Evolutionary conservation across 2,329 filamentous ascomycete genomes (phyloP).

Genomic region (Venturia aucupariae): DNA sequence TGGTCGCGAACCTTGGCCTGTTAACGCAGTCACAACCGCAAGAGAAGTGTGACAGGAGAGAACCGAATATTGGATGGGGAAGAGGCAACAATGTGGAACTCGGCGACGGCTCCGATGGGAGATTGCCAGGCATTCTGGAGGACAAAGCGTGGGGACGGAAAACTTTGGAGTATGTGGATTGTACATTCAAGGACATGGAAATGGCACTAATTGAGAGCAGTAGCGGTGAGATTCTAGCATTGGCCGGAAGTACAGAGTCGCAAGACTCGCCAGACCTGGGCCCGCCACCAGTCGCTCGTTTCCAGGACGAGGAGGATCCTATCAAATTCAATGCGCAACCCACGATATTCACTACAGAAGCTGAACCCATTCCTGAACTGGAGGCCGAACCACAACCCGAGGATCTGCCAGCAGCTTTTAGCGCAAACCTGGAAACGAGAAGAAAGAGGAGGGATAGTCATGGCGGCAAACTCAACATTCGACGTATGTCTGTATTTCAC

Average conservation of each 20-base stretch:
- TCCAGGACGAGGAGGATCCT: conserved; percentile 36
- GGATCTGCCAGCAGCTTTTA: conserved; percentile 28
- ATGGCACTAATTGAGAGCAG: conserved; percentile 5
- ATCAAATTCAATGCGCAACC: conserved; percentile 34
- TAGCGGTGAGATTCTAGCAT: conserved; percentile 38
- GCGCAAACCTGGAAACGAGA: conserved; percentile 43
- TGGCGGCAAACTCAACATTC: conserved; percentile 33
- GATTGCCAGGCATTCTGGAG: conserved; percentile 60
- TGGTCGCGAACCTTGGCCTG: conserved; percentile 56
- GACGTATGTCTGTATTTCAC: conserved; percentile 35
- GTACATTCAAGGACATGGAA: conserved; percentile 15
- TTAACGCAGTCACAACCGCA: conserved; percentile 35
- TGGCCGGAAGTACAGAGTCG: conserved; percentile 48
- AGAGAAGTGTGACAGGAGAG: conserved; percentile 23
- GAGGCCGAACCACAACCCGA: conserved; percentile 26
- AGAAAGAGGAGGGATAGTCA: conserved; percentile 43
- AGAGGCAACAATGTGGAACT: conserved; percentile 46
- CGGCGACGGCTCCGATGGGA: conserved; percentile 38
- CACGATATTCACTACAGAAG: conserved; percentile 12
- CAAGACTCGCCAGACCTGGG: conserved; percentile 64
- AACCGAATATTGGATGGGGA: conserved; percentile 40
- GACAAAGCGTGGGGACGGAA: conserved; percentile 57
- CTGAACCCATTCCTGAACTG: conserved; percentile 18
- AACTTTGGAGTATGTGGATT: conserved; percentile 53
- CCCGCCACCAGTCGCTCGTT: conserved; percentile 44